Conservation (phyloP, 2,329 filamentous ascomycete genomes). For the Cordyceps cicadae region DNA sequence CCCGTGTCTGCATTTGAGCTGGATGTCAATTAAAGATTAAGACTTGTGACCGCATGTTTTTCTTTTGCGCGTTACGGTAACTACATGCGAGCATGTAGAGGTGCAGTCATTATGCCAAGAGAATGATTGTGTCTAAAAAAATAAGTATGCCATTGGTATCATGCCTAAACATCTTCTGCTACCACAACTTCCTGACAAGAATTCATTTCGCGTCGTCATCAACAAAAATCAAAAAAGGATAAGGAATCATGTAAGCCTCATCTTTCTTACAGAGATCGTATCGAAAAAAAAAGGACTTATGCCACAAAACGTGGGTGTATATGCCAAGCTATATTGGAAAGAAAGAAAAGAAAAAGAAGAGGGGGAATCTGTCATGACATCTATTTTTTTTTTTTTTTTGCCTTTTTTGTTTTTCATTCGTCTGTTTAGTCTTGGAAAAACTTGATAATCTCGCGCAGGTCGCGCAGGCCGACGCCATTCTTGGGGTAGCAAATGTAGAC, state of each 20-base stretch:
- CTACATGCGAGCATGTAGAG: neutral
- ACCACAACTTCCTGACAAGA: neutral
- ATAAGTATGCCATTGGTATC: slow-evolving; percentile 7
- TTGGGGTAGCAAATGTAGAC: slow-evolving; percentile 87
- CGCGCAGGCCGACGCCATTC: slow-evolving; percentile 72
- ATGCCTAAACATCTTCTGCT: neutral
- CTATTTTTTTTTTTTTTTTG: neutral
- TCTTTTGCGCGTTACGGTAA: too few species aligned
- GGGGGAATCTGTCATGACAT: neutral
- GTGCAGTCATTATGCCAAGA: neutral
- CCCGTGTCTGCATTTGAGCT: too few species aligned
- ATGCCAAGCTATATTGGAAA: slow-evolving; percentile 2
- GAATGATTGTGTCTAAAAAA: neutral
- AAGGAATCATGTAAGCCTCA: neutral
- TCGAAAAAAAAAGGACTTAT: neutral
- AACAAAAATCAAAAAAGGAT: neutral
- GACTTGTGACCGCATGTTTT: too few species aligned
- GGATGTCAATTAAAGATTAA: too few species aligned
- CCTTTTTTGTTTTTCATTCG: neutral
- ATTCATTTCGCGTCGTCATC: neutral
- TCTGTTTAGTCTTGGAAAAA: slow-evolving; percentile 66
- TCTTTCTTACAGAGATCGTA: neutral
- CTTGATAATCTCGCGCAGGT: slow-evolving; percentile 76
- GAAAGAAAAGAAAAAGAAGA: neutral
- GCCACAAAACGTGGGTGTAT: neutral